Evolutionary conservation across 2,329 filamentous ascomycete genomes (phyloP), one percentile per base, ranked within the genome.

Genomic region (Penicillium sp.): DNA sequence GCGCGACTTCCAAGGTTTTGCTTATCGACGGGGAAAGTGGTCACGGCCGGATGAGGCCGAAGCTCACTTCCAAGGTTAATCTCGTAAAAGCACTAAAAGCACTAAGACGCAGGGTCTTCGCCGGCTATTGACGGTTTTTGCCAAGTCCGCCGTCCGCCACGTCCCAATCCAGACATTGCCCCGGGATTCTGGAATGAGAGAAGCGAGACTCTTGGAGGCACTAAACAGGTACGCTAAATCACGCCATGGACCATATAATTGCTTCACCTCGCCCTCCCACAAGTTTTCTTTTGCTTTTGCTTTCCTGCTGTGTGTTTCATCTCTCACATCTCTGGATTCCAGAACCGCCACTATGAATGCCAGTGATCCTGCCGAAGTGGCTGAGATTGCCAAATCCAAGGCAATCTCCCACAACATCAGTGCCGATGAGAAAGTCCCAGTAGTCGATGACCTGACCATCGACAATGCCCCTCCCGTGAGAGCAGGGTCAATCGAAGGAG

Each of bases 301-400:
- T 31, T 45, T 48, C 10, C 9, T 39, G 12, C 32, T 39, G n/a
- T 39, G 26, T 46, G 34, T 26, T 19, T 32, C 35, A 40, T 19
- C 29, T 39, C 38, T 21, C 43, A 17, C 46, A 43, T n/a, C 22
- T n/a, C 15, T 15, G 22, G 31, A 19, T 17, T 15, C 28, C 9
- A 31, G 19, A 32, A 26, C 28, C 24, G 10, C 17, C 52, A 56
- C 17, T 33, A 64, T 64, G 61, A 63, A 64, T 33, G 44, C 51
- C 22, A 62, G 60, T 19, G 57, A 64, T 45, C 59, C 60, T 3
- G 45, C 57, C 32, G 62, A 64, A 17, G 45, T 59, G 42, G 52
- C 57, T 26, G 62, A 64, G 45, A 41, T 59, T 15, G 52, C 60
- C 53, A 61, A 59, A 49, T 48, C 61, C n/a, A 49, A 50, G 22